Evolutionary conservation across 441 rosid species (phyloP).

Genomic region (Pelargonium fulgidum): DNA sequence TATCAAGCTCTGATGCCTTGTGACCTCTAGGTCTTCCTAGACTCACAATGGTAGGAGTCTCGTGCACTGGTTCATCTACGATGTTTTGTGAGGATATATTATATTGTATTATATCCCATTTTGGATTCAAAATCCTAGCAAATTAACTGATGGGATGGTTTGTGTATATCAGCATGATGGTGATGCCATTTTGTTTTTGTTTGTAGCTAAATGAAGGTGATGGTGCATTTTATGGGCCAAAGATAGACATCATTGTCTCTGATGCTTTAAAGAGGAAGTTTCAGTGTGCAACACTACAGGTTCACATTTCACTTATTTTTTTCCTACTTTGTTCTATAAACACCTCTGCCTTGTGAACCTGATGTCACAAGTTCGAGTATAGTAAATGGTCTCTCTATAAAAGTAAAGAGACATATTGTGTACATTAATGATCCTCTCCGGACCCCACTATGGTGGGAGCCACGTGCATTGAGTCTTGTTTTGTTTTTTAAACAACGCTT

Average conservation of each 20-base stretch:
- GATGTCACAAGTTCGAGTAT: not conserved
- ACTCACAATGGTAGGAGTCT: too few species aligned
- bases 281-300: conserved; percentile 98
- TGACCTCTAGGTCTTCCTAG: not conserved
- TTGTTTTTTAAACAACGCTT: too few species aligned
- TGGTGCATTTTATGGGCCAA: conserved; percentile 99
- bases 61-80: too few species aligned
- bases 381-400: too few species aligned
- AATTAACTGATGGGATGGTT: too few species aligned
- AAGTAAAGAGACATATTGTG: too few species aligned
- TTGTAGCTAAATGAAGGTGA: conserved; percentile 81
- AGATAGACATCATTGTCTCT: conserved; percentile 94
- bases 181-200: too few species aligned
- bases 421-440: not conserved
- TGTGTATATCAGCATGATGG: too few species aligned
- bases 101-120: not conserved
- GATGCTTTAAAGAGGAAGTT: conserved; percentile 90
- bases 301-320: conserved; percentile 21
- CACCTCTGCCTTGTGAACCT: not conserved
- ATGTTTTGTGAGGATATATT: not conserved
- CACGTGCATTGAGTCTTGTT: not conserved
- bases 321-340: not conserved
- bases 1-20: not conserved
- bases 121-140: too few species aligned
- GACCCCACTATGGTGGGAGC: not conserved